Conservation (phyloP, 1,284 basidiomycete genomes). For the Calocybe gambosa region DNA sequence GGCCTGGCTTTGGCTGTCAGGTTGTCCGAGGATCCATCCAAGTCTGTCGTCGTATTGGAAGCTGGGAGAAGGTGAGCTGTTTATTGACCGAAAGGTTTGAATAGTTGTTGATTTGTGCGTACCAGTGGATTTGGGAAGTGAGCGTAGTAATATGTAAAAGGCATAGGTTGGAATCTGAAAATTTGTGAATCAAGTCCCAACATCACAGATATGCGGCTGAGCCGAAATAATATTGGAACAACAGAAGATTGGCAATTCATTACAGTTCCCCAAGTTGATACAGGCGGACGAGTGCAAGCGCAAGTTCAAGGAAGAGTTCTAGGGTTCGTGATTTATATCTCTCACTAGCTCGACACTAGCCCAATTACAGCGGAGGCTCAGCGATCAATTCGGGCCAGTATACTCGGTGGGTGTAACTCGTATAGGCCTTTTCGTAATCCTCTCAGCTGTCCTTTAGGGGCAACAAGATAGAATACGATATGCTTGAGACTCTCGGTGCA, state of each 20-base stretch:
- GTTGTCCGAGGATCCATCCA: constrained; percentile 13
- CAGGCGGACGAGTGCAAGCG: constrained; percentile 7
- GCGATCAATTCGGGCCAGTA: constrained; percentile 14
- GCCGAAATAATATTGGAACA: constrained; percentile 10
- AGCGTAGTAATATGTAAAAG: too few species aligned
- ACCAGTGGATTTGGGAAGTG: constrained; percentile 10
- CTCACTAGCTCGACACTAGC: not conserved
- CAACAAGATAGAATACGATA: constrained; percentile 13
- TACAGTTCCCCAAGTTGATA: constrained; percentile 10
- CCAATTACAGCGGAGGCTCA: constrained; percentile 9
- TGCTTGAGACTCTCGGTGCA: constrained; percentile 9
- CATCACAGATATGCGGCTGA: constrained; percentile 11
- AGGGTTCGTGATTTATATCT: constrained; percentile 5
- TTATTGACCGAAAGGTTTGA: too few species aligned
- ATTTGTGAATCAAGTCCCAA: constrained; percentile 4
- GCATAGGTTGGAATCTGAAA: too few species aligned
- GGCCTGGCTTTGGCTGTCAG: constrained; percentile 10
- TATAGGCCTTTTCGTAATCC: not conserved
- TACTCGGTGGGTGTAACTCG: constrained; percentile 4
- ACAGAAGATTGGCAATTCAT: constrained; percentile 13
- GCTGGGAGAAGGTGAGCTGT: constrained; percentile 6
- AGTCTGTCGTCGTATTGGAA: constrained; percentile 9
- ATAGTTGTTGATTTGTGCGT: not conserved
- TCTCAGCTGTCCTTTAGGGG: constrained; percentile 3
- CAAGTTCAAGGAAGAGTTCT: constrained; percentile 12